Evolutionary conservation across 1,139 yeast species (phyloP).

Genomic region (Kluyveromyces sp.): DNA sequence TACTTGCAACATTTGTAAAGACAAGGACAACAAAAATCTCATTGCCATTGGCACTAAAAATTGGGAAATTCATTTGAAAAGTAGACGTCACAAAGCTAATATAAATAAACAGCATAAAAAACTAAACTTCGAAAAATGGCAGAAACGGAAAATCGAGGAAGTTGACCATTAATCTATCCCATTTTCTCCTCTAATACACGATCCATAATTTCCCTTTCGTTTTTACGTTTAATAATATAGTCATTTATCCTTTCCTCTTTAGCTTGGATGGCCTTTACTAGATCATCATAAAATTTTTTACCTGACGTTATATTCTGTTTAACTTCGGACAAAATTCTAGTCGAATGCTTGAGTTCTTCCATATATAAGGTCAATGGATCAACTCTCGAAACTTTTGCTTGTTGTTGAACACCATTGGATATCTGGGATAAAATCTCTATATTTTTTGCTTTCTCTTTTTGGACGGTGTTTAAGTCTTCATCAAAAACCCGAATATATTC

Average conservation of each 20-base stretch:
- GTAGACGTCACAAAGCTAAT: slow-evolving; percentile 53
- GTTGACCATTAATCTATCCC: background rate
- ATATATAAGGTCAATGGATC: slow-evolving; percentile 18
- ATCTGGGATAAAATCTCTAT: slow-evolving; percentile 38
- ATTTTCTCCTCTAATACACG: background rate
- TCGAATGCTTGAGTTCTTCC: slow-evolving; percentile 21
- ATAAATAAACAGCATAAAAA: slow-evolving; percentile 36
- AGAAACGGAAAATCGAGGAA: slow-evolving; percentile 12
- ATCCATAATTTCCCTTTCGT: background rate
- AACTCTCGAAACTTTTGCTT: slow-evolving; percentile 9
- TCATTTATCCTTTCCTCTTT: slow-evolving; percentile 47
- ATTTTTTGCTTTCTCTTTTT: slow-evolving; percentile 35
- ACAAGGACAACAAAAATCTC: slow-evolving; percentile 45
- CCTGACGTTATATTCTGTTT: slow-evolving; percentile 62
- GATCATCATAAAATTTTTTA: slow-evolving; percentile 57
- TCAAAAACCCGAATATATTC: slow-evolving; percentile 37
- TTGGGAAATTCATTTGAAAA: slow-evolving; percentile 59
- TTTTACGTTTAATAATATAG: slow-evolving; percentile 41
- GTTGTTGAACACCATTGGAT: slow-evolving; percentile 19
- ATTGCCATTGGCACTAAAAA: slow-evolving; percentile 68
- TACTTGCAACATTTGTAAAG: slow-evolving; percentile 60
- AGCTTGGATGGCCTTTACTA: slow-evolving; percentile 42
- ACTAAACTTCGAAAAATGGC: slow-evolving; percentile 38
- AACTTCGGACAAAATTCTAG: slow-evolving; percentile 27
- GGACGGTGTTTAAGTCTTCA: slow-evolving; percentile 27